phyloP scores from a whole-genome alignment of 495 filamentous ascomycete genomes.

The Podospora tetraspora region DNA sequence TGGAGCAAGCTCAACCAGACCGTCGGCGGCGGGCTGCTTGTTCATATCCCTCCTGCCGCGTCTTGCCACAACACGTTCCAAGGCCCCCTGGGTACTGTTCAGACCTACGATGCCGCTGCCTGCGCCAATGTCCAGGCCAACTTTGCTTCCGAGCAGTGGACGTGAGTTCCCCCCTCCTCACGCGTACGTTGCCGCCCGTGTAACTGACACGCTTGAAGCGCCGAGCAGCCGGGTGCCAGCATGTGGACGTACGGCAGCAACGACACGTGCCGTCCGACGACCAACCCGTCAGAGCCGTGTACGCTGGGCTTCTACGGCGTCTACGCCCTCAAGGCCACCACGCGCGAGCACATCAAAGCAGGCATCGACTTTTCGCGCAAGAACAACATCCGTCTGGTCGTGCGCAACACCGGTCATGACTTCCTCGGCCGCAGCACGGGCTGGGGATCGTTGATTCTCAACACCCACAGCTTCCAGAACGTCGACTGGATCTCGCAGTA shows the following conservation, averaged over 20 bases:
- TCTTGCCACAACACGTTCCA: constrained; percentile 27
- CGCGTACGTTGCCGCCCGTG: background rate
- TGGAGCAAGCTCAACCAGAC: constrained; percentile 31
- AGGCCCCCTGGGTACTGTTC: constrained; percentile 20
- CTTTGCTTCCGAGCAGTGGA: constrained; percentile 28
- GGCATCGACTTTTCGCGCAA: constrained; percentile 49
- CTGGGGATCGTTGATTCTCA: constrained; percentile 52
- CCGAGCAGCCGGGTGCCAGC: constrained; percentile 25
- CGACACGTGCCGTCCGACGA: constrained; percentile 45
- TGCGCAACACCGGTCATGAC: constrained; percentile 59
- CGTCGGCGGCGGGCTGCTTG: constrained; percentile 23
- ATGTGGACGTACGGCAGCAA: constrained; percentile 39
- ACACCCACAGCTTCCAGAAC: constrained; percentile 56
- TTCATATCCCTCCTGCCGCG: constrained; percentile 26
- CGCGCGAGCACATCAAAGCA: constrained; percentile 36
- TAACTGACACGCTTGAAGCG: constrained; percentile 5
- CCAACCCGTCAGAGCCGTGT: constrained; percentile 42
- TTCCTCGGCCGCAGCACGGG: constrained; percentile 51
- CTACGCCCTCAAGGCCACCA: constrained; percentile 42
- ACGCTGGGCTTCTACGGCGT: constrained; percentile 52
- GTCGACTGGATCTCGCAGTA: constrained; percentile 40
- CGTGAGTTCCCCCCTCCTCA: constrained; percentile 11
- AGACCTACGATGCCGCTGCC: constrained; percentile 28
- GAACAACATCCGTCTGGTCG: constrained; percentile 53
- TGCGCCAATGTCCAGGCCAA: constrained; percentile 25